Evolutionary conservation across 768 basidiomycete species (phyloP).

Genomic region (Rhizopogon rudus): DNA sequence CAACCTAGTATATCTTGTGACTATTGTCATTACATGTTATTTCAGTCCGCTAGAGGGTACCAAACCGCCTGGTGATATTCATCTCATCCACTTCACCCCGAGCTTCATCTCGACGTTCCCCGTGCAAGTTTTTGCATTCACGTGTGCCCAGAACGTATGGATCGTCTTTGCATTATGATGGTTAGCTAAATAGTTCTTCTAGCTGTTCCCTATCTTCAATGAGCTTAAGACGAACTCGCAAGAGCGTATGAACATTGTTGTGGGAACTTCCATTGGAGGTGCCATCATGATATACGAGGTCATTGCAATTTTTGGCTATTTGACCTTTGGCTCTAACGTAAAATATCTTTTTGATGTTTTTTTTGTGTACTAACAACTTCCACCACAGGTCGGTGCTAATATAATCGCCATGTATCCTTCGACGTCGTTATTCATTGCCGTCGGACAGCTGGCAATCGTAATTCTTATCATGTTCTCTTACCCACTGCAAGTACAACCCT

Average conservation of each 20-base stretch:
- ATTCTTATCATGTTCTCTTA: conserved; percentile 89
- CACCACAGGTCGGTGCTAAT: conserved; percentile 73
- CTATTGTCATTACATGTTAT: conserved; percentile 79
- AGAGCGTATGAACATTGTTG: conserved; percentile 78
- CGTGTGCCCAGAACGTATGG: conserved; percentile 88
- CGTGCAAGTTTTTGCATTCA: conserved; percentile 90
- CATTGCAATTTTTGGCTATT: conserved; percentile 84
- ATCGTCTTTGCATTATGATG: conserved; percentile 1
- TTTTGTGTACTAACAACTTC: background rate
- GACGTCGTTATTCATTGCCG: conserved; percentile 86
- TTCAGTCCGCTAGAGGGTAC: conserved; percentile 68
- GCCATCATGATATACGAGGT: conserved; percentile 84
- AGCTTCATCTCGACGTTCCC: conserved; percentile 83
- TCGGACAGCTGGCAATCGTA: conserved; percentile 92
- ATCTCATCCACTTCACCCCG: conserved; percentile 69
- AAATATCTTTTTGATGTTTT: conserved; percentile 10
- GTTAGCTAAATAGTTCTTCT: conserved; percentile 1
- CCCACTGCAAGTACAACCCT: conserved; percentile 92
- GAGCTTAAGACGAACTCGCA: conserved; percentile 83
- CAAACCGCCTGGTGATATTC: conserved; percentile 59
- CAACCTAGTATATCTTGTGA: conserved; percentile 63
- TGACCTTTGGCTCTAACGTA: conserved; percentile 89
- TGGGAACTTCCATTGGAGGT: conserved; percentile 81
- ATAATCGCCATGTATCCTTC: conserved; percentile 94
- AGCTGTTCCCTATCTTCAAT: conserved; percentile 95